These are phyloP conservation scores for Penicillium polonicum DNA, from an alignment of 2,329 filamentous ascomycete species.

Conservation along the genomic window DNA sequence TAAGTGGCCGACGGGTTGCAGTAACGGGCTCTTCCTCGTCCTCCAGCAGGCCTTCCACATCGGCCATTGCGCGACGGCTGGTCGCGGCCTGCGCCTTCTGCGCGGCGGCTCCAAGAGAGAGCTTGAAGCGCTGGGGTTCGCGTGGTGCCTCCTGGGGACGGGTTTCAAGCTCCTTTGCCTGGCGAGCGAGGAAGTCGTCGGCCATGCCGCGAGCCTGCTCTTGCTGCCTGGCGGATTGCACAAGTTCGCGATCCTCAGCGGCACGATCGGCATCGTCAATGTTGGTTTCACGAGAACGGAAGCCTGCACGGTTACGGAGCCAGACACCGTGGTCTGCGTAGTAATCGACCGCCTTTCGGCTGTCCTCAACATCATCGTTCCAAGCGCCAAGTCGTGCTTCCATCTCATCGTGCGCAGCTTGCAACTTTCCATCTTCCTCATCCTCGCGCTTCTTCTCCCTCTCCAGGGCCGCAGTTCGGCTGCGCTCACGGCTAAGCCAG, in stretches of 20 bases:
- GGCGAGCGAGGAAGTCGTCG: slow-evolving; percentile 83
- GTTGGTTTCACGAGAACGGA: slow-evolving; percentile 70
- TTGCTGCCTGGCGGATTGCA: slow-evolving; percentile 66
- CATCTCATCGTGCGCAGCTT: slow-evolving; percentile 65
- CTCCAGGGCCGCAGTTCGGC: slow-evolving; percentile 78
- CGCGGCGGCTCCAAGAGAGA: slow-evolving; percentile 85
- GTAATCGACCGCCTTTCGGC: slow-evolving; percentile 72
- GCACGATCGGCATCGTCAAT: slow-evolving; percentile 80
- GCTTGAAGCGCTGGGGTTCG: slow-evolving; percentile 77
- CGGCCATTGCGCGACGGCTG: slow-evolving; percentile 77
- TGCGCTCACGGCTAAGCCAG: slow-evolving; percentile 86
- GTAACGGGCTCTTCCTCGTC: slow-evolving; percentile 83
- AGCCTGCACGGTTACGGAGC: slow-evolving; percentile 74
- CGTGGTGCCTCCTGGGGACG: slow-evolving; percentile 43
- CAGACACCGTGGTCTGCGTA: slow-evolving; percentile 83
- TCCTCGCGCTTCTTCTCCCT: slow-evolving; percentile 79
- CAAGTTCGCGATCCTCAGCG: slow-evolving; percentile 72
- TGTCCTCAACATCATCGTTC: slow-evolving; percentile 83
- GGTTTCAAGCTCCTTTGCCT: slow-evolving; percentile 70
- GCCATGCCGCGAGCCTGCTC: slow-evolving; percentile 82
- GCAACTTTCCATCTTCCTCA: slow-evolving; percentile 66
- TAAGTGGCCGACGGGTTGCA: slow-evolving; percentile 69
- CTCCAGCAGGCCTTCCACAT: slow-evolving; percentile 91
- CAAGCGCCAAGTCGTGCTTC: slow-evolving; percentile 74
- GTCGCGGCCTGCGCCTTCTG: slow-evolving; percentile 64